phyloP scores from a whole-genome alignment of 176 grass and related monocot species.

The Rhipidocladum racemiflorum region DNA sequence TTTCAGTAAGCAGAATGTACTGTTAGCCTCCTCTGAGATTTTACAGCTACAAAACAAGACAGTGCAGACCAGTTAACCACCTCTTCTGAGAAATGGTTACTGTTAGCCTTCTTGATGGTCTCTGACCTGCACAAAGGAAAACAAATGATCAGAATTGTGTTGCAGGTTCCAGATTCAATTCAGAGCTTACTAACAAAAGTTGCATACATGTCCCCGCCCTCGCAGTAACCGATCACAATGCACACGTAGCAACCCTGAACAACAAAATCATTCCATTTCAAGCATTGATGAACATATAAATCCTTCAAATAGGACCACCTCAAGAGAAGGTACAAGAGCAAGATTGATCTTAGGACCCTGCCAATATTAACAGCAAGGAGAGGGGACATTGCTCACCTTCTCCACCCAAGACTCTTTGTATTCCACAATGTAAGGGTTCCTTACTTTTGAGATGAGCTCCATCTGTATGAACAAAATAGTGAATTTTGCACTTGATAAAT shows the following conservation, averaged over 20 bases:
- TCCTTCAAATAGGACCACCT: conserved; percentile 17
- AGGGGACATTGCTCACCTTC: conserved; percentile 56
- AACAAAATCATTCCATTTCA: conserved; percentile 26
- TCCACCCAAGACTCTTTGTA: conserved; percentile 97
- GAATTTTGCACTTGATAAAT: neutral
- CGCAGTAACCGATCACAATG: conserved; percentile 88
- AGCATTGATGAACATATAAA: conserved; percentile 21
- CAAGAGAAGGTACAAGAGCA: conserved; percentile 6
- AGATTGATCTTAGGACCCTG: conserved; percentile 18
- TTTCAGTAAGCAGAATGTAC: neutral
- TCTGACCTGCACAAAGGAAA: conserved; percentile 55
- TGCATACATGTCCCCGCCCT: conserved; percentile 94
- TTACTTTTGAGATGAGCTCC: conserved; percentile 90
- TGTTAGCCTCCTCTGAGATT: neutral
- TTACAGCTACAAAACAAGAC: neutral
- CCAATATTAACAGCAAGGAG: conserved; percentile 27
- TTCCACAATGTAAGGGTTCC: conserved; percentile 88
- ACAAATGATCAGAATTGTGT: neutral
- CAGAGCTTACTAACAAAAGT: conserved; percentile 25
- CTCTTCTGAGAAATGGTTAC: conserved; percentile 81
- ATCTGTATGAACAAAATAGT: conserved; percentile 50
- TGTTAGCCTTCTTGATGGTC: conserved; percentile 78
- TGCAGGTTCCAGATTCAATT: conserved; percentile 1
- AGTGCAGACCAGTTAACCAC: conserved; percentile 38
- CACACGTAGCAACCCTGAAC: conserved; percentile 90